Base-by-base conservation (phyloP, 306 rosid genomes). In the Vigna unguiculata region DNA sequence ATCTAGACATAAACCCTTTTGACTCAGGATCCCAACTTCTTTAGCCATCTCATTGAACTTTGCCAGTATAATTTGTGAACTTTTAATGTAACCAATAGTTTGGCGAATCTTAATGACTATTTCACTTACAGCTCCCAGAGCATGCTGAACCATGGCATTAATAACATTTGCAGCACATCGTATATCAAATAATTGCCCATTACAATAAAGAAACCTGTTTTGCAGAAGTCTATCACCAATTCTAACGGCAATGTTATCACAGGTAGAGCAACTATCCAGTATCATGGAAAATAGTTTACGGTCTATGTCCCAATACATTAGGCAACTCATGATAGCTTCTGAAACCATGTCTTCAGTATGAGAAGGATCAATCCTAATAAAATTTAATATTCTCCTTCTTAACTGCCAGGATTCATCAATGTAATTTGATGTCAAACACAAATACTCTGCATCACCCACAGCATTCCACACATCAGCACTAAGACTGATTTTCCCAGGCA, bases 221-320 rank as follows among this genome's bases (percentile, higher is more conserved):
- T 96, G 94, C 28, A 93, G 85, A 64, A 93, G 88, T 75, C 97
- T 87, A 43, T 88, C 98, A 63, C 90, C 85, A 52, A 96, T 90
- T 87, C 79, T 86, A 19, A 61, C 45, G 11, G 89, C 84, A 30
- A 93, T 84, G 77, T 80, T 87, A 77, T 96, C 96, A 73, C 87
- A 84, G 63, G 90, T 74, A 63, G 99, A 87, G 75, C 72, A 75
- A 51, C 84, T 85, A 85, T 96, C 97, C 85, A 93, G 84, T 53
- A 92, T 92, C 91, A 82, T 87, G 74, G 98, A 92, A 75, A 91
- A 93, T 80, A 93, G 82, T 71, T 96, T 96, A 0, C 99, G 93
- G 69, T 96, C 98, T 66, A 93, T 90, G 87, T 96, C 99, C 99
- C 99, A 96, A 71, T 93, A 98, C 93, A 93, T 96, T 64, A 96